A percentile compares a stretch with the other conserved stretches of the same genome.
These are phyloP conservation scores for Phragmites australis DNA, from an alignment of 176 grass and related monocot genomes.

Conservation along the genomic window DNA sequence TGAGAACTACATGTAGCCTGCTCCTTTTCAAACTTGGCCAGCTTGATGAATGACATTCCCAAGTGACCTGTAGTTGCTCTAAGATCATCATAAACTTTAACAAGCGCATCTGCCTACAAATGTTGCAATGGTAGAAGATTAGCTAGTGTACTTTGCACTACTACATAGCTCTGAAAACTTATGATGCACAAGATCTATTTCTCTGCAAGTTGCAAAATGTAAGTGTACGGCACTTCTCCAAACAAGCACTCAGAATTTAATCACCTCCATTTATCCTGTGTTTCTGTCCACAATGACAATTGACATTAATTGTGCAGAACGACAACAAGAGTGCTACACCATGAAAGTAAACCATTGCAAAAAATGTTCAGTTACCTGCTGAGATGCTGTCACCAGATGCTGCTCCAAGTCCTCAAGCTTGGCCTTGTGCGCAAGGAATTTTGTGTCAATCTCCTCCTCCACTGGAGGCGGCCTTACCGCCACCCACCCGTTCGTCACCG, in stretches of 20 bases:
- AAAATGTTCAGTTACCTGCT: slow-evolving; percentile 53
- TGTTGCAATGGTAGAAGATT: slow-evolving; percentile 16
- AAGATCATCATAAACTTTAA: slow-evolving; percentile 77
- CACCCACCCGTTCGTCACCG: slow-evolving; percentile 61
- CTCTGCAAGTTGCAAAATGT: slow-evolving; percentile 6
- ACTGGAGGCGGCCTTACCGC: slow-evolving; percentile 41
- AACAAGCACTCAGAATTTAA: slow-evolving; percentile 3
- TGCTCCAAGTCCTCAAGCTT: slow-evolving; percentile 77
- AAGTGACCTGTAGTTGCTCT: slow-evolving; percentile 70
- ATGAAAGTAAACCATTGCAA: slow-evolving; percentile 13
- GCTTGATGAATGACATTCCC: slow-evolving; percentile 81
- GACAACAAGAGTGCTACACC: neutral
- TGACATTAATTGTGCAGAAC: neutral
- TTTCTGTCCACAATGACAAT: neutral
- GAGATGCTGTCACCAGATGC: slow-evolving; percentile 67
- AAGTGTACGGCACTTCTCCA: neutral
- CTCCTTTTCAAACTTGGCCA: slow-evolving; percentile 82
- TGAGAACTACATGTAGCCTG: slow-evolving; percentile 59
- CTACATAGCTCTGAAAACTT: slow-evolving; percentile 17
- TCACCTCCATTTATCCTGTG: neutral
- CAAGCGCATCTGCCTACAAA: slow-evolving; percentile 63
- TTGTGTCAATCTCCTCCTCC: slow-evolving; percentile 65
- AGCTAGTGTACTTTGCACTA: slow-evolving; percentile 10
- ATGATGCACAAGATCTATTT: neutral
- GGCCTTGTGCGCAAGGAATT: slow-evolving; percentile 66